phyloP scores from a whole-genome alignment of 148 eudicot species.

The Polygonum maritimum region DNA sequence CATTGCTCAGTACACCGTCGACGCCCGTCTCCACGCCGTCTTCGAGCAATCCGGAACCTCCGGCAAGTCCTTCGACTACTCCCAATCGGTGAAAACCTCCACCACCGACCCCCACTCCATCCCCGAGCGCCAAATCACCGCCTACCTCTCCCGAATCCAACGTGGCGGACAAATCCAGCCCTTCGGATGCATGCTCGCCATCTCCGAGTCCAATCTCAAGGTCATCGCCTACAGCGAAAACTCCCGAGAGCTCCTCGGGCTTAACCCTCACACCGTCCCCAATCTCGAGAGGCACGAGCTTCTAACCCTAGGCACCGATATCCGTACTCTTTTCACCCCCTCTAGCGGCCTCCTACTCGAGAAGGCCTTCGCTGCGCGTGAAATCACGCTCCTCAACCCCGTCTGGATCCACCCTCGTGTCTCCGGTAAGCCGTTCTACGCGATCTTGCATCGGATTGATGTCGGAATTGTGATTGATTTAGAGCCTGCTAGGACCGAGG shows the following conservation, averaged over 20 bases:
- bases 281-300: conserved; percentile 30
- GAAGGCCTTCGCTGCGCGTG: conserved; percentile 63
- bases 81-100: conserved; percentile 44
- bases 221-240: conserved; percentile 71
- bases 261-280: conserved; percentile 60
- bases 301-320: conserved; percentile 57
- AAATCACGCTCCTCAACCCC: conserved; percentile 68
- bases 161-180: conserved; percentile 87
- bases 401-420: conserved; percentile 70
- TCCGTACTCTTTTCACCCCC: conserved; percentile 49
- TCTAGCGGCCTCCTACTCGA: conserved; percentile 42
- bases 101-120: conserved; percentile 24
- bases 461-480: conserved; percentile 89
- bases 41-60: conserved; percentile 69
- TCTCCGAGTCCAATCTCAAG: conserved; percentile 44
- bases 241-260: conserved; percentile 52
- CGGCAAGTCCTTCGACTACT: conserved; percentile 76
- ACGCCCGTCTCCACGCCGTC: conserved; percentile 75
- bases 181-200: conserved; percentile 74
- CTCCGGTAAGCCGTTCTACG: conserved; percentile 80
- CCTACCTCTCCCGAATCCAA: conserved; percentile 74
- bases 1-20: conserved; percentile 60
- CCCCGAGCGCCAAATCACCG: conserved; percentile 67
- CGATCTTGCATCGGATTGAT: conserved; percentile 86
- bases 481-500: conserved; percentile 83